Percentiles rank a stretch among this genome's conserved stretches.
Conservation (phyloP, 352 stramenopile genomes). For the Globisporangium recalcitrans region DNA sequence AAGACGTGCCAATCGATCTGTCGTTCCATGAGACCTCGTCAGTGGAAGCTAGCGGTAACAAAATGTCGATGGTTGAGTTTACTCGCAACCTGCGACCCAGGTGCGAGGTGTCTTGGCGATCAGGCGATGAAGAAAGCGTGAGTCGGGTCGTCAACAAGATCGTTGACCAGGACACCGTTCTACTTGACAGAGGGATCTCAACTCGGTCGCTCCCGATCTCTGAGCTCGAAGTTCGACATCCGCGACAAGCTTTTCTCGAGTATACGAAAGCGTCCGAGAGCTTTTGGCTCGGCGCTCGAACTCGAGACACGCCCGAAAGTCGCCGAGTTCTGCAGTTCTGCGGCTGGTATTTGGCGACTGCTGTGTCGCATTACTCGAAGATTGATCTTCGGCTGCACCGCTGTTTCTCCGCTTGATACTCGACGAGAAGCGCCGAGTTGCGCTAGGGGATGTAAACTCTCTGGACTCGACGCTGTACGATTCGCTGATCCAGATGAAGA, state of each 20-base stretch:
- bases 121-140: conserved; percentile 22
- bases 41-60: conserved; percentile 44
- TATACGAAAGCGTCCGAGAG: conserved; percentile 58
- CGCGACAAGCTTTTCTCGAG: conserved; percentile 35
- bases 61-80: conserved; percentile 31
- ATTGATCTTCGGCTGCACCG: conserved; percentile 36
- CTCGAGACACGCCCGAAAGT: conserved; percentile 27
- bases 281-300: conserved; percentile 56
- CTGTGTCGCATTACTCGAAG: conserved; percentile 37
- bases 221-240: conserved; percentile 38
- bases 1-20: conserved; percentile 18
- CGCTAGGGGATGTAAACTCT: conserved; percentile 36
- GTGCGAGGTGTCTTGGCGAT: conserved; percentile 34
- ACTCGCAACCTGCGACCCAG: conserved; percentile 19
- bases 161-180: conserved; percentile 30
- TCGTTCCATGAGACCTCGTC: conserved; percentile 17
- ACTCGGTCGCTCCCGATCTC: conserved; percentile 32
- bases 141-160: conserved; percentile 46
- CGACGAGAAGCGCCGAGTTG: conserved; percentile 23
- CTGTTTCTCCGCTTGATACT: conserved; percentile 54
- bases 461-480: conserved; percentile 41
- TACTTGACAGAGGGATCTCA: conserved; percentile 42
- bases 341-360: conserved; percentile 59
- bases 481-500: conserved; percentile 41
- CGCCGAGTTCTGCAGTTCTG: conserved; percentile 36